Evolutionary conservation across 768 basidiomycete genomes (phyloP), one percentile per base, ranked within the genome.

Genomic region (Lepiota venenata): DNA sequence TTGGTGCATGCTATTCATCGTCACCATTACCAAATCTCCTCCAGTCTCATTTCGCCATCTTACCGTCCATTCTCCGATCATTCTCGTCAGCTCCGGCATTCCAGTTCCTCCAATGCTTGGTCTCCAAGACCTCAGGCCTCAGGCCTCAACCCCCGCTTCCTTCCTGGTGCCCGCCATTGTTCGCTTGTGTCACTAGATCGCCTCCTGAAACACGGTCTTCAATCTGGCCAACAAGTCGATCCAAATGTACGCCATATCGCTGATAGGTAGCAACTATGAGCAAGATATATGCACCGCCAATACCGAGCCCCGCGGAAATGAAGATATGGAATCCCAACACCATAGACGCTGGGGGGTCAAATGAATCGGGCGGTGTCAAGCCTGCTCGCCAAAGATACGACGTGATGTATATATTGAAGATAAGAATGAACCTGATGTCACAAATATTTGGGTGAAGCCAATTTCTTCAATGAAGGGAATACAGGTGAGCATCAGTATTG

Each of bases 381-480:
- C 62, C 5, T 62, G 70, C 71, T 32, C 75, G 71, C 81, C 81
- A 82, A 50, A 81, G 71, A 48, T 74, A 84, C 2, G 74, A 69
- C 56, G 84, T 70, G 54, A 84, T 80, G 15, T 77, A 72, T 3
- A 71, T 60, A 52, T 77, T 56, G 61, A 81, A 84, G 15, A 12
- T 14, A 15, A 51, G 11, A 18, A 51, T 42, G 1, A 40, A 51
- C 50, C 50, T 51, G 83, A 77, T 18, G 87, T 88, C 6, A 95
- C 85, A 66, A 89, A 99, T 54, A 98, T 85, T 67, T 99, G 96
- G 10, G 96, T 98, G 2, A 88, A 85, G 35, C 97, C 96, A 43
- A 99, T 84, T 71, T 99, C 97, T 62, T 94, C 91, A 22, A 85
- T 75, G 0, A 85, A 75, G 11, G 83, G 77, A n/a, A 98, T 74